Base-by-base conservation (phyloP, 345 rosid genomes). In the Gynandropsis gynandra region DNA sequence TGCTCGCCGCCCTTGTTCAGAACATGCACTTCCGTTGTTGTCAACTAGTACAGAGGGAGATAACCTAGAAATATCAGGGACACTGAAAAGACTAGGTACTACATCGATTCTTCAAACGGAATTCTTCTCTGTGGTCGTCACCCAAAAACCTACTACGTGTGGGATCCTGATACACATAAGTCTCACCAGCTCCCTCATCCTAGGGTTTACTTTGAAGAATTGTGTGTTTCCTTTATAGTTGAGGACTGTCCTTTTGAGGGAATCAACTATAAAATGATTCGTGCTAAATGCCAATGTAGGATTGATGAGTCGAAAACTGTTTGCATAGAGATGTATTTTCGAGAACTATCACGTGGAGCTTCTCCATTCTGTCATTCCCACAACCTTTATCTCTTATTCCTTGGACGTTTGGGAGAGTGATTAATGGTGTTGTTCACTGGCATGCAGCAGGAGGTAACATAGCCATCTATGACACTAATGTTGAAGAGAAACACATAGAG, bases 61-160 rank as follows among this genome's bases (percentile, higher is more conserved):
- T 52, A 82, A 81, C 31, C 27, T 81, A 7, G 72, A 70, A 42
- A 54, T 52, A 27, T 79, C 82, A 14, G 74, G 74, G 64, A 27
- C 56, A 32, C 71, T 79, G 13, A 76, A 74, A 9, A 63, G 54
- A 50, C 69, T 43, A 85, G 85, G 11, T 81, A 78, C 70, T 79
- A 78, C 55, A 76, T 81, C 5, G 89, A 81, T 66, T 76, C 85
- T 27, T 70, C 75, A 13, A 67, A 74, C n/a, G 85, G 89, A 15
- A 38, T 74, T 62, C 71, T 81, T 58, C 82, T 81, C 12, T 78
- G 85, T 47, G 89, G 89, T 33, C 74, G 89, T 11, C 85, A 81
- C 64, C 85, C 89, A 5, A 81, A 72, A 64, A 52, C 75, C 48
- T 81, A 81, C 62, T 76, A 50, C 74, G 58, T 79, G 47, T 81